Evolutionary conservation across 2,329 filamentous ascomycete species (phyloP).

Genomic region (Aspergillus tanneri): DNA sequence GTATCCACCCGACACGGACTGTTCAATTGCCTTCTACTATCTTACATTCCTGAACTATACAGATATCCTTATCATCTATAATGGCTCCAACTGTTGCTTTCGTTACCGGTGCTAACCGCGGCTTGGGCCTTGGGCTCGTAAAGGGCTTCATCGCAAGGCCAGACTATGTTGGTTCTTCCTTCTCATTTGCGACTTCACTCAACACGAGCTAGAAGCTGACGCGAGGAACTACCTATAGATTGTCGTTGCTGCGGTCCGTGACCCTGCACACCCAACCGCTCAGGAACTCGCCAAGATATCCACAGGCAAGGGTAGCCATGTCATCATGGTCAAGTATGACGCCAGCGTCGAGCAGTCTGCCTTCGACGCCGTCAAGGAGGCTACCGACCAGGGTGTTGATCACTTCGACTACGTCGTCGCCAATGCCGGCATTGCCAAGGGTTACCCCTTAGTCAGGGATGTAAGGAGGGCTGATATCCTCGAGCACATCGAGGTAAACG

Average conservation of each 20-base stretch:
- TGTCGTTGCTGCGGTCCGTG: slow-evolving; percentile 44
- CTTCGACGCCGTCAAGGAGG: slow-evolving; percentile 25
- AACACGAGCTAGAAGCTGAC: background rate
- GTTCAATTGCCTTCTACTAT: too few species aligned
- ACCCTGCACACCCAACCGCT: slow-evolving; percentile 25
- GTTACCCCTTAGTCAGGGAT: slow-evolving; percentile 31
- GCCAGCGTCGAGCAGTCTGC: slow-evolving; percentile 27
- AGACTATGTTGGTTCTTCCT: slow-evolving; percentile 8
- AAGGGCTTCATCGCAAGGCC: slow-evolving; percentile 11
- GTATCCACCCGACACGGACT: too few species aligned
- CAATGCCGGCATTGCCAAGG: slow-evolving; percentile 36
- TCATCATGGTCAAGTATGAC: slow-evolving; percentile 37
- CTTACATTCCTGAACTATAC: too few species aligned
- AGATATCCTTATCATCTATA: too few species aligned
- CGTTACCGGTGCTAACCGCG: slow-evolving; percentile 20
- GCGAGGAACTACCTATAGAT: background rate
- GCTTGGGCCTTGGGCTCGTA: slow-evolving; percentile 15
- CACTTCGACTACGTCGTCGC: slow-evolving; percentile 40
- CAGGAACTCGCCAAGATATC: slow-evolving; percentile 23
- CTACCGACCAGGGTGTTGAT: slow-evolving; percentile 27
- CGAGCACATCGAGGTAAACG: slow-evolving; percentile 28
- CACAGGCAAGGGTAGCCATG: slow-evolving; percentile 26
- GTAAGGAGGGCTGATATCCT: slow-evolving; percentile 28
- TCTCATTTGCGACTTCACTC: background rate
- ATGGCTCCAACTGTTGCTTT: slow-evolving; percentile 11